phyloP scores from a whole-genome alignment of 2,329 filamentous ascomycete genomes.

The Ceratocystis albifundus region DNA sequence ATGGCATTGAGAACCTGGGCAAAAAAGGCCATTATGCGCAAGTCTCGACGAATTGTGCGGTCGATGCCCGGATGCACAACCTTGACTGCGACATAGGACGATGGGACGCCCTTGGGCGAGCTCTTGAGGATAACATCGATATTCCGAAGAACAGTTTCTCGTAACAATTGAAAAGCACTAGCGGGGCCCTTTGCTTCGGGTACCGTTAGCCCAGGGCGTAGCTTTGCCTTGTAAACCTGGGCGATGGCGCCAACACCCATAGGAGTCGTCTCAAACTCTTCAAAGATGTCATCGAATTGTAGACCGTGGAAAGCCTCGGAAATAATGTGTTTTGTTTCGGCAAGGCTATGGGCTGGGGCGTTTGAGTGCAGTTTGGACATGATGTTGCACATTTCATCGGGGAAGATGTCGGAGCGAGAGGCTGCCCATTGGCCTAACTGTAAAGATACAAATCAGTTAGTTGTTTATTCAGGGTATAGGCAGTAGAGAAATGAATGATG shows the following conservation, averaged over 20 bases:
- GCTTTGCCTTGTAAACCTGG: conserved; percentile 90
- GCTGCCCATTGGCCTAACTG: conserved; percentile 96
- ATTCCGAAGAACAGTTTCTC: conserved; percentile 53
- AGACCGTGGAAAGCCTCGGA: conserved; percentile 69
- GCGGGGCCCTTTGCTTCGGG: conserved; percentile 29
- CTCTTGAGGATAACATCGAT: conserved; percentile 81
- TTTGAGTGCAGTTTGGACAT: conserved; percentile 95
- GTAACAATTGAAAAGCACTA: conserved; percentile 21
- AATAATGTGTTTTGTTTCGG: conserved; percentile 67
- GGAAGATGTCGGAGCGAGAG: conserved; percentile 91
- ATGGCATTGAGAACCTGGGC: conserved; percentile 72
- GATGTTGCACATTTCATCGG: conserved; percentile 75
- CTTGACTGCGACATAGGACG: conserved; percentile 87
- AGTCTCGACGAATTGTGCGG: conserved; percentile 74
- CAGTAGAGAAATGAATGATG: background rate
- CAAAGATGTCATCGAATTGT: conserved; percentile 81
- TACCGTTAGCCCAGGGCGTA: conserved; percentile 59
- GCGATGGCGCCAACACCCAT: conserved; percentile 92
- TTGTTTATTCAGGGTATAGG: background rate
- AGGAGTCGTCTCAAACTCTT: conserved; percentile 83
- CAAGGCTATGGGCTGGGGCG: conserved; percentile 79
- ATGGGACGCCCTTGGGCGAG: conserved; percentile 72
- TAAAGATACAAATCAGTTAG: background rate
- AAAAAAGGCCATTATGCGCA: conserved; percentile 90
- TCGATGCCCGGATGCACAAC: conserved; percentile 90